Evolutionary conservation across 2,329 filamentous ascomycete species (phyloP), one percentile per base, ranked within the genome.

Genomic region (Sporothrix luriei): DNA sequence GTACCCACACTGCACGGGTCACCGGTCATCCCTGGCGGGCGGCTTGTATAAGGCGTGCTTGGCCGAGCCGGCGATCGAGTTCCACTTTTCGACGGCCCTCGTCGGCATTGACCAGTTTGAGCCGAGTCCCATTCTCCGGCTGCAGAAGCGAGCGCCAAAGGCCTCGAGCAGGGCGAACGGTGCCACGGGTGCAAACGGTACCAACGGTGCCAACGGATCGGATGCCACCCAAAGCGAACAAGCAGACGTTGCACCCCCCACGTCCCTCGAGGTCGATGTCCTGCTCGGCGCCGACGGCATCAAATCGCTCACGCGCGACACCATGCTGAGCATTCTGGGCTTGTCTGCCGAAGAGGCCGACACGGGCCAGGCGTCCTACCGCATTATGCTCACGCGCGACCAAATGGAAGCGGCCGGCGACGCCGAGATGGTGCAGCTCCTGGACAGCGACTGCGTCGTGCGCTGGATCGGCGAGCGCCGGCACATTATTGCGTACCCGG

Each of bases 1-100:
- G 48, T 93, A 90, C 76, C 88, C 90, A 0, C 91, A 94, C 79
- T 93, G 91, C 85, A 90, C 92, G 4, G 91, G 91, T 9, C 92
- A 95, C 77, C 87, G 92, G 24, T 84, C 89, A 0, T 91, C 89
- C 10, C 84, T 94, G 4, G 90, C 91, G 6, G 85, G 85, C 48
- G 85, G 86, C 6, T 80, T 94, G 43, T 93, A 88, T 78, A 83
- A 90, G 62, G 91, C 86, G n/a, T 94, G 91, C 79, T 82, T 87
- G 75, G 81, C 82, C 61, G 76, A 91, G 75, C 77, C 84, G 21
- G 82, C 82, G 48, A 88, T 94, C 76, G 87, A 78, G 7, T 93
- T 94, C 80, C 84, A 89, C 79, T 90, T 94, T 76, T 83, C 85
- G 40, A 86, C 83, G 11, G 80, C 82, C 4, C 82, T 89, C 7